A percentile compares a stretch with the other conserved stretches of the same genome.
Conservation (phyloP, 306 rosid genomes). For the Heteromeles arbutifolia region DNA sequence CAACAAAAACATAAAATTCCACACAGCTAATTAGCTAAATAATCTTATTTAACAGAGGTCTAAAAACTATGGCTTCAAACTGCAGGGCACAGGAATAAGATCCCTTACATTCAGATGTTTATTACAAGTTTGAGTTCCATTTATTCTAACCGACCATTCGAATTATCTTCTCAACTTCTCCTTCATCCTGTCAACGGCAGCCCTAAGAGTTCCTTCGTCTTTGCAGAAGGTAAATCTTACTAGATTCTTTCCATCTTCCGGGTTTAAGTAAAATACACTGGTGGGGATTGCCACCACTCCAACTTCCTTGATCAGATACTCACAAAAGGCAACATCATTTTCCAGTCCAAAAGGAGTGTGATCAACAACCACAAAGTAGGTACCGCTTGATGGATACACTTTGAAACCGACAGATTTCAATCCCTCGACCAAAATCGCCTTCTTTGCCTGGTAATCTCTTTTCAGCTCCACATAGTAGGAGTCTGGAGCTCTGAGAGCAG, state of each 20-base stretch:
- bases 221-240: slow-evolving; percentile 89
- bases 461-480: slow-evolving; percentile 66
- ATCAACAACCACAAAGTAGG: slow-evolving; percentile 86
- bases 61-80: background rate
- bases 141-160: background rate
- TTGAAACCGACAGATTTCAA: slow-evolving; percentile 74
- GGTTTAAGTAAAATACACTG: slow-evolving; percentile 83
- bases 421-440: slow-evolving; percentile 77
- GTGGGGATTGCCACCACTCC: slow-evolving; percentile 96
- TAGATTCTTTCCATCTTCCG: slow-evolving; percentile 88
- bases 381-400: slow-evolving; percentile 81
- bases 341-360: slow-evolving; percentile 89
- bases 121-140: background rate
- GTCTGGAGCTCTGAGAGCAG: slow-evolving; percentile 85
- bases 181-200: slow-evolving; percentile 91
- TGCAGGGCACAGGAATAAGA: background rate
- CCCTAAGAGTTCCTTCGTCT: slow-evolving; percentile 76
- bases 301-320: slow-evolving; percentile 81
- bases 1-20: background rate
- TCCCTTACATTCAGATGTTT: background rate
- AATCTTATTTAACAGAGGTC: background rate
- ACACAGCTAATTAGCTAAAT: background rate
- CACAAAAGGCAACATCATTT: slow-evolving; percentile 75
- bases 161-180: slow-evolving; percentile 44
- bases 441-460: slow-evolving; percentile 71